Evolutionary conservation across 768 basidiomycete genomes (phyloP), one percentile per base, ranked within the genome.

Genomic region (Agrocybe praecox): DNA sequence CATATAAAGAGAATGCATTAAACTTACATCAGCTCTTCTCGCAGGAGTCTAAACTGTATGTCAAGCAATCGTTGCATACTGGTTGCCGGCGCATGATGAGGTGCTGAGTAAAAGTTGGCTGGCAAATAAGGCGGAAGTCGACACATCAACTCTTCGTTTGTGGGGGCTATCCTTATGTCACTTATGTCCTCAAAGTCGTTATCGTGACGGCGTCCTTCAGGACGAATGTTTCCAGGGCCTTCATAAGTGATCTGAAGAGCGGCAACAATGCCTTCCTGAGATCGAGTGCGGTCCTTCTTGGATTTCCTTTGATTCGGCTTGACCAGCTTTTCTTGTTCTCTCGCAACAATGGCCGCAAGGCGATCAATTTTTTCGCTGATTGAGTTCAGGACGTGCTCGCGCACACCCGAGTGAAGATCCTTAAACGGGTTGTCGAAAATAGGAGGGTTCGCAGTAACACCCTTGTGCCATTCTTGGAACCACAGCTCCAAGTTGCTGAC

Each of bases 1-100:
- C 42, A 36, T 7, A 45, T 45, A 3, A 2, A 1, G n/a, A 19
- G 6, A 15, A 57, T 22, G 55, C 33, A 52, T 12, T 54, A 21
- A 32, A 65, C 82, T 21, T 62, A 88, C 83, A 80, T 87, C 17
- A 88, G 70, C 54, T 92, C 90, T 60, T 91, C 90, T 34, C 90
- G 76, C 33, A 92, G 71, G 0, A 92, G 76, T 32, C 90, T 82
- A 67, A 89, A 92, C 60, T 92, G 89, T 3, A 87, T 80, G 55
- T 93, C 91, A 11, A 91, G 71, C 19, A 87, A 72, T 8, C 85
- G 75, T 53, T 88, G 79, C 82, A 92, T 89, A 21, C 82, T 83
- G 15, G 78, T 77, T 2, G 69, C 59, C 0, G 81, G 81, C 12
- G 79, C 76, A 53, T 80, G 87, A 62, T 90, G 89, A 0, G 88